Base-by-base conservation (phyloP, 108 stramenopile genomes). In the Pseudonitzschia multiseries region DNA sequence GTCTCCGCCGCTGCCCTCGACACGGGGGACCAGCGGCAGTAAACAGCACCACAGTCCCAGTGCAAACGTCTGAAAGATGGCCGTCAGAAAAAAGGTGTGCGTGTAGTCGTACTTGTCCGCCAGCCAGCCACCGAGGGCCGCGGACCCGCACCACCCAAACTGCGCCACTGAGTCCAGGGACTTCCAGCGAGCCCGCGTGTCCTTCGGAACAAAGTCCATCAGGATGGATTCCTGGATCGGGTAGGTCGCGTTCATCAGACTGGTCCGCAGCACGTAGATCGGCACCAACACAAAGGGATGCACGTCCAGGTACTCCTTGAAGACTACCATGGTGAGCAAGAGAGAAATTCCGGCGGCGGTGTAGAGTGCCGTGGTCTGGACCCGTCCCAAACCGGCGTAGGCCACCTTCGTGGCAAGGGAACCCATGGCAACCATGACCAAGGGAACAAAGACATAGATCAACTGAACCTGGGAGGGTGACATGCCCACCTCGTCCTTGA, bases 121-220 rank as follows among this genome's bases (percentile, higher is more conserved):
- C 22, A 88, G 42, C 71, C 75, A 66, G 0, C 93, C 93, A 28
- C 93, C 93, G 22, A 88, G 52, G 18, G 85, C 80, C 17, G 93
- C 93, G 51, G 84, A 86, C 13, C 93, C 93, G 66, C 83, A 82
- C 92, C 92, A 93, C 1, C 89, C 88, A 77, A 94, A 88, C 50
- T 65, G 41, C 0, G 87, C 67, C n/a, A 86, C 68, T 40, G 76
- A 68, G 64, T 93, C 91, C 27, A 89, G 67, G 29, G 74, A 72
- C 44, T 87, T 93, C 87, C 88, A 93, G 44, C 81, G 76, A 22
- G 84, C 88, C 20, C 91, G 78, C 65, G 81, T 68, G 0, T 82
- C 62, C 62, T 81, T 84, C 13, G 81, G 83, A 0, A 92, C 91
- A 62, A 77, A 78, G 51, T 92, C 91, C 87, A 88, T 89, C 29